Base-by-base conservation (phyloP, 2,329 filamentous ascomycete species). In the Paecilomyces sp. region DNA sequence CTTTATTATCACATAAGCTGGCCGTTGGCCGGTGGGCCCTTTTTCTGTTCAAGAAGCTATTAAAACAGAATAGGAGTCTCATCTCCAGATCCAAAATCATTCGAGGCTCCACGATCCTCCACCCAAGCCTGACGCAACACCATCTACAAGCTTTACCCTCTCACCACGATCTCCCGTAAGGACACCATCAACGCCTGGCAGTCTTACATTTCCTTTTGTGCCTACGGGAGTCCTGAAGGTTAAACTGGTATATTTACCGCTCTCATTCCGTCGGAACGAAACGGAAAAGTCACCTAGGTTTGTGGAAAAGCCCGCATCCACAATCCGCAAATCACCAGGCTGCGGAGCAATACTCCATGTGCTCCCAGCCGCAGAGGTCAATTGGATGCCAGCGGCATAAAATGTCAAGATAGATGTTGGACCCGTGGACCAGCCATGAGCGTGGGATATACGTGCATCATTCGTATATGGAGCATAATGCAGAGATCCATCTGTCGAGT, bases 341-440 rank as follows among this genome's bases (percentile, higher is more conserved):
- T 65, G 64, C 5, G 77, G 77, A 2, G 68, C 68, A 58, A 77
- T 68, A 1, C 63, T 58, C 76, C 76, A 79, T 1, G 65, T 73
- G 55, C 60, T 65, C 0, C 76, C 76, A 4, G 70, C 73, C 0
- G 73, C 68, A 3, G 67, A 75, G 1, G 71, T 64, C 6, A 79
- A 63, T 58, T 75, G 74, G 28, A 82, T 63, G 0, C 75, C 79
- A 0, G 77, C 78, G 1, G 74, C 70, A 58, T 76, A 74, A 63
- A 73, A 69, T 2, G 76, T 79, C 53, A 82, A 63, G 0, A 75
- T 74, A 1, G 70, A 72, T 1, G 79, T 80, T 3, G 80, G 80
- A 0, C 80, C 80, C 0, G 80, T 82, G 0, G 78, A 72, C 81
- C 80, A 83, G 2, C 80, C 79, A 58, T 83, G 80, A 0, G 80